These are phyloP conservation scores for Telfairia occidentalis DNA, from an alignment of 331 rosid species.

Conservation along the genomic window DNA sequence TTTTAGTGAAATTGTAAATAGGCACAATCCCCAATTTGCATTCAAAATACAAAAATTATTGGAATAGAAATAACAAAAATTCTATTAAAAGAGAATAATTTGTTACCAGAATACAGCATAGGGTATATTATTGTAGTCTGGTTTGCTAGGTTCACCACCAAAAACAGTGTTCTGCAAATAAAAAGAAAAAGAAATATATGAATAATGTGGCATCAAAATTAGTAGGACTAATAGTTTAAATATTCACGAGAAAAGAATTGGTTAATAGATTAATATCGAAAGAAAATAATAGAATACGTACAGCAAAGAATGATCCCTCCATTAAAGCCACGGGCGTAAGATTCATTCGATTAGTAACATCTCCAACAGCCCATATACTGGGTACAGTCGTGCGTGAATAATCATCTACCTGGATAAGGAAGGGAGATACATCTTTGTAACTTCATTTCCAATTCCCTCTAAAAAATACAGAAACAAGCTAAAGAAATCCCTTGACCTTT, in stretches of 20 bases:
- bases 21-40: background rate
- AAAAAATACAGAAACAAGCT: background rate
- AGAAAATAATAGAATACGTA: slow-evolving; percentile 29
- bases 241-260: background rate
- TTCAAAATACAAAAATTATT: background rate
- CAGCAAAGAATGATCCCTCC: slow-evolving; percentile 86
- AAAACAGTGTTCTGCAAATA: slow-evolving; percentile 72
- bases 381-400: slow-evolving; percentile 62
- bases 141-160: slow-evolving; percentile 57
- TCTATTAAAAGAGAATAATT: slow-evolving; percentile 1
- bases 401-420: slow-evolving; percentile 59
- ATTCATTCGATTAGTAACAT: slow-evolving; percentile 80
- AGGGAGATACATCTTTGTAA: background rate
- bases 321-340: slow-evolving; percentile 94
- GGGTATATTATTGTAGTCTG: slow-evolving; percentile 54
- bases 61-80: background rate
- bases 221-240: background rate
- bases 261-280: background rate
- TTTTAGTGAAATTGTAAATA: background rate
- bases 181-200: background rate
- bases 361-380: slow-evolving; percentile 96
- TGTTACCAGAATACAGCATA: slow-evolving; percentile 76
- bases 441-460: background rate
- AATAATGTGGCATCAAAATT: background rate
- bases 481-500: background rate